These are phyloP conservation scores for Cladophialophora yegresii DNA, from an alignment of 2,329 filamentous ascomycete species.

Conservation along the genomic window DNA sequence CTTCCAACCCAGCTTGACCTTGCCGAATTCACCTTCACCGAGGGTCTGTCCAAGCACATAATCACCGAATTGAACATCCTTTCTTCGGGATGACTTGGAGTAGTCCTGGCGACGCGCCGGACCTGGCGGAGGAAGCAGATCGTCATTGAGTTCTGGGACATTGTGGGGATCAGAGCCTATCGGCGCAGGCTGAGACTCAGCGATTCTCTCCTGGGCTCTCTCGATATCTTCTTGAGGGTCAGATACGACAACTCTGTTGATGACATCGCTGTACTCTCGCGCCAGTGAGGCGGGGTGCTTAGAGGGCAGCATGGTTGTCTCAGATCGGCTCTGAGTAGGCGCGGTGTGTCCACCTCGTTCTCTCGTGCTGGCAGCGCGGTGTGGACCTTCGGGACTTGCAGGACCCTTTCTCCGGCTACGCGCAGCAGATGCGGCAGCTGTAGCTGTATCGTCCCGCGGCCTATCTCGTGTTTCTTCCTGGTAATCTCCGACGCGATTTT, in stretches of 20 bases:
- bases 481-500: constrained; percentile 45
- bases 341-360: constrained; percentile 44
- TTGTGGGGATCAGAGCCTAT: constrained; percentile 54
- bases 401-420: constrained; percentile 52
- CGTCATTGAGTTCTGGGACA: constrained; percentile 45
- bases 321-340: constrained; percentile 39
- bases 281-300: constrained; percentile 63
- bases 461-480: constrained; percentile 49
- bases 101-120: constrained; percentile 58
- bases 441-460: constrained; percentile 40
- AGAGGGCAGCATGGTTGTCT: constrained; percentile 55
- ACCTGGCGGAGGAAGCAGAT: constrained; percentile 38
- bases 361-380: constrained; percentile 47
- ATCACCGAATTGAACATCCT: constrained; percentile 88
- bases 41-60: constrained; percentile 95
- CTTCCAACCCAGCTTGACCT: constrained; percentile 98
- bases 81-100: constrained; percentile 58
- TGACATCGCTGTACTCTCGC: constrained; percentile 75
- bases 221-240: constrained; percentile 73
- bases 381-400: constrained; percentile 51
- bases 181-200: constrained; percentile 55
- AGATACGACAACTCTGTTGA: constrained; percentile 74
- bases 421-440: constrained; percentile 41
- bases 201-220: constrained; percentile 69
- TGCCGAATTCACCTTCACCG: constrained; percentile 96